Evolutionary conservation across 129 eudicot genomes (phyloP), one percentile per base, ranked within the genome.

Genomic region (Centrapalus pauciflorus): DNA sequence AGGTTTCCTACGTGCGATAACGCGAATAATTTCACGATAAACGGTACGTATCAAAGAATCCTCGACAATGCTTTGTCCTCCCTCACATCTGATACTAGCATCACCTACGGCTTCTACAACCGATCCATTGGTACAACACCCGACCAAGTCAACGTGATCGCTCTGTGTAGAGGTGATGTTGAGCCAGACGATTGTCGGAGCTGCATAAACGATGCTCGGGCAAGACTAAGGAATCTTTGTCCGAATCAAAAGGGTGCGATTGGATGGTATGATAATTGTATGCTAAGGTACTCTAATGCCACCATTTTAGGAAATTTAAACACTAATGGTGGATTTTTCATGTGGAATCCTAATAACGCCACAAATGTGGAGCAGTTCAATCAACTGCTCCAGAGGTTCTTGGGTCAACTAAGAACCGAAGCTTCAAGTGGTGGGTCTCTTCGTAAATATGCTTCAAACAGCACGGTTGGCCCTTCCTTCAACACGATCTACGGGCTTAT

Each of bases 81-180:
- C 11, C 30, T 81, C 4, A 32, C 76, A 11, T 21, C 63, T 6
- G 56, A 61, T 45, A 54, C 76, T 8, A 23, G 7, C 66, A 52
- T 21, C 56, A 58, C 19, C 8, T 52, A 57, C 35, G 81, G 83
- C 21, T 82, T 73, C 64, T 77, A 69, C 45, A 79, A 55, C 33
- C 34, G 3, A 7, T 60, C 81, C 0, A 13, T 55, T 25, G 87
- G 87, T 64, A 56, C 73, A 10, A 59, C 20, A 29, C 43, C 57
- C 0, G 24, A 81, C 25, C 69, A 28, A 72, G 87, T 67, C 43
- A 78, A 85, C n/a, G 84, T 29, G 17, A 38, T 55, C 4, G 84
- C 72, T 2, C 45, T 85, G 16, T 85, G 91, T 66, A 67, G 84
- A 64, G 87, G 87, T 3, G 91, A 85, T 30, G 70, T 78, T 10